Conservation (phyloP, 2,329 filamentous ascomycete species). For the Penicillium sp. region DNA sequence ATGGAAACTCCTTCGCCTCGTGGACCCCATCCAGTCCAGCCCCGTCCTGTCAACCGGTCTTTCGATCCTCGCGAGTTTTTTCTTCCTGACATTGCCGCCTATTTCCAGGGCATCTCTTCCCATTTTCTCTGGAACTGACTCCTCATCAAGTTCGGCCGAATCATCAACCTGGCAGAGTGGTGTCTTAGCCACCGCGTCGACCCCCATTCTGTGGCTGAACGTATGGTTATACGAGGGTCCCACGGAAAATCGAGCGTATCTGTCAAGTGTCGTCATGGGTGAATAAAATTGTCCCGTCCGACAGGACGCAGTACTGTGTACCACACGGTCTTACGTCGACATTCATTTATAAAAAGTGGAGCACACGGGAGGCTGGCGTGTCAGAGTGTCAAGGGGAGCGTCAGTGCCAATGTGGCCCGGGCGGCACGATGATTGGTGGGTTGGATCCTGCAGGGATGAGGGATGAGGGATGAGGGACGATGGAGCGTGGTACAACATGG, state of each 20-base stretch:
- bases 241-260: not conserved
- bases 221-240: not conserved
- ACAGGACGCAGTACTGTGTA: too few relatives aligned
- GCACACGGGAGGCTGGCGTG: not conserved
- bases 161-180: not conserved
- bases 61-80: not conserved
- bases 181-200: not conserved
- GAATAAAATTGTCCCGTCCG: not conserved
- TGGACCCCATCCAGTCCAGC: slow-evolving; percentile 13
- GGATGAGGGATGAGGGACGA: not conserved
- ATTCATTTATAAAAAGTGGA: slow-evolving; percentile 34
- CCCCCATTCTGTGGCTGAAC: not conserved
- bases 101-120: not conserved
- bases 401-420: not conserved
- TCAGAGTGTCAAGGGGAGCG: not conserved
- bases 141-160: not conserved
- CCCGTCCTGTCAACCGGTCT: not conserved
- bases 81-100: not conserved
- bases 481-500: too few relatives aligned
- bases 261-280: slow-evolving; percentile 26
- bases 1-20: slow-evolving; percentile 21
- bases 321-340: slow-evolving; percentile 24
- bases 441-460: not conserved
- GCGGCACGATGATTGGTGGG: slow-evolving; percentile 3
- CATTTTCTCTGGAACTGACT: not conserved